Evolutionary conservation across 805 yeast genomes (phyloP).

Genomic region (Pichia nanzhaoensis): DNA sequence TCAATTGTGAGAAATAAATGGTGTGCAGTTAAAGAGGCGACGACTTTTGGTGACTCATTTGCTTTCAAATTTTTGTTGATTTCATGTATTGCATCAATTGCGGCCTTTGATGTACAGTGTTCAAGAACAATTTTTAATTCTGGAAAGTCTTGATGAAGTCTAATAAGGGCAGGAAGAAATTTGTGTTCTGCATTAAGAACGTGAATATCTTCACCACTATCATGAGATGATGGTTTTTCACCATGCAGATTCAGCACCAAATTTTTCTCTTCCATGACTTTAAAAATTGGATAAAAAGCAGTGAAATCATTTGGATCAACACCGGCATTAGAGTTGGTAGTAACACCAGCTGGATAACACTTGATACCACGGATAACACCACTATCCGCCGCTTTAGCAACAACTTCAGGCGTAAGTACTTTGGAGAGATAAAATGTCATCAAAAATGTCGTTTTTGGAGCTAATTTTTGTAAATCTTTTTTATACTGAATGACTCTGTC

Average conservation of each 20-base stretch:
- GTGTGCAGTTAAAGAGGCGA: conserved; percentile 94
- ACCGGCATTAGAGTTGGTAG: conserved; percentile 91
- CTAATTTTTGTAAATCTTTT: conserved; percentile 48
- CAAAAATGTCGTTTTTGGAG: conserved; percentile 80
- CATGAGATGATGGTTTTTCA: conserved; percentile 69
- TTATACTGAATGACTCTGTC: conserved; percentile 69
- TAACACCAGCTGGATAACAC: conserved; percentile 98
- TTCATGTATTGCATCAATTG: conserved; percentile 66
- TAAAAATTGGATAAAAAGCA: conserved; percentile 80
- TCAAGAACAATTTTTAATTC: conserved; percentile 79
- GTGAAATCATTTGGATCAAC: conserved; percentile 91
- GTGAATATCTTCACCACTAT: conserved; percentile 61
- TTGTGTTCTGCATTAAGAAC: conserved; percentile 91
- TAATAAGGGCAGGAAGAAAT: conserved; percentile 81
- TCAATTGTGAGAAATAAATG: conserved; percentile 85
- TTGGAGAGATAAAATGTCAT: conserved; percentile 84
- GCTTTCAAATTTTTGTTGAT: conserved; percentile 44
- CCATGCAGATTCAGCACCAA: conserved; percentile 90
- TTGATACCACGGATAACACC: conserved; percentile 81
- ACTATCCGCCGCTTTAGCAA: conserved; percentile 64
- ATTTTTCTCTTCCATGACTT: conserved; percentile 75
- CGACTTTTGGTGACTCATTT: conserved; percentile 47
- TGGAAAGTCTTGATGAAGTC: conserved; percentile 79
- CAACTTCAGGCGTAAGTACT: conserved; percentile 78
- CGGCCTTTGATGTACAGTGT: conserved; percentile 91